Evolutionary conservation across 768 basidiomycete genomes (phyloP).

Genomic region (Leccinellum rugosiceps): DNA sequence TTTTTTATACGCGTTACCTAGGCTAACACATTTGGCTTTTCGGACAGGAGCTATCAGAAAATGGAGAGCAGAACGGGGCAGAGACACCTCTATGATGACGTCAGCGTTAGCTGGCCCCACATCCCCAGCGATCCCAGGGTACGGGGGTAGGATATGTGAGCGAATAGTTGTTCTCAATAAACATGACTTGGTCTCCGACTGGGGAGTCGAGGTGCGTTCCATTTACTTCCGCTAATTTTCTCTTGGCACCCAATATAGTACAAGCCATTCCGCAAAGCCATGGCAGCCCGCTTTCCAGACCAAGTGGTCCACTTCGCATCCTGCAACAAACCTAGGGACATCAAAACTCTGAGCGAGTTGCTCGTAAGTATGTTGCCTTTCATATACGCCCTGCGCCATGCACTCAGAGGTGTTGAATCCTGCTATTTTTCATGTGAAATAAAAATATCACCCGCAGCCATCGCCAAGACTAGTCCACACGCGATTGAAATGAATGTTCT

Average conservation of each 20-base stretch:
- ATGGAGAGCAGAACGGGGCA: constrained; percentile 69
- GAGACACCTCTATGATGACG: constrained; percentile 42
- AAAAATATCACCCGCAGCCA: constrained; percentile 40
- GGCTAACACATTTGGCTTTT: constrained; percentile 11
- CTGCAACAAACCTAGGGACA: constrained; percentile 63
- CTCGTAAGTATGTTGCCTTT: constrained; percentile 64
- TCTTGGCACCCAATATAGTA: constrained; percentile 11
- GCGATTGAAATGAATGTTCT: constrained; percentile 81
- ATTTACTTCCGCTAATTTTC: constrained; percentile 4
- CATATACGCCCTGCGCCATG: background rate
- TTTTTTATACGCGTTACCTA: constrained; percentile 8
- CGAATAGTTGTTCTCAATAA: constrained; percentile 92
- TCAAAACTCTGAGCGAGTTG: constrained; percentile 58
- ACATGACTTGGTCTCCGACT: constrained; percentile 83
- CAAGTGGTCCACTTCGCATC: constrained; percentile 71
- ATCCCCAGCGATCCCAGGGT: constrained; percentile 11
- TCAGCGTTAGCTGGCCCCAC: constrained; percentile 31
- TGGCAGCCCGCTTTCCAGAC: constrained; percentile 67
- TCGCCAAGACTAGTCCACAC: constrained; percentile 67
- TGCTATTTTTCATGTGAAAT: background rate
- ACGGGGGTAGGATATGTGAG: constrained; percentile 53
- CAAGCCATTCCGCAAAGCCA: constrained; percentile 73
- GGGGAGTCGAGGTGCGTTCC: constrained; percentile 74
- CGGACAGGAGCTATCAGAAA: constrained; percentile 57
- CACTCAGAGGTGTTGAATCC: background rate